Evolutionary conservation across 2,329 filamentous ascomycete genomes (phyloP).

Genomic region (Claviceps africana): DNA sequence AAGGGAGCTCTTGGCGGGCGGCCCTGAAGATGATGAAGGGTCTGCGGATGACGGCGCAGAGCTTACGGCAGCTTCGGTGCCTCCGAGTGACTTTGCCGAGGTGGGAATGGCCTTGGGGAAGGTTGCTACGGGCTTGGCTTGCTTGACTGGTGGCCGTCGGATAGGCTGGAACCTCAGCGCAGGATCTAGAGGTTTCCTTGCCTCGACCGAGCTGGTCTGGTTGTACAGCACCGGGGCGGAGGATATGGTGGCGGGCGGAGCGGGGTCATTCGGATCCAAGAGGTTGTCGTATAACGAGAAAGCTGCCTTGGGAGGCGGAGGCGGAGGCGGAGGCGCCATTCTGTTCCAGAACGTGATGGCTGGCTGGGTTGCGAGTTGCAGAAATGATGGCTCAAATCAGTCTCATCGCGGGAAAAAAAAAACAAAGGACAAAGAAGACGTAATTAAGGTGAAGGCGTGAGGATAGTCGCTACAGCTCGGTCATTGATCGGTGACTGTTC

Average conservation of each 20-base stretch:
- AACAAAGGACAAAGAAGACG: not conserved
- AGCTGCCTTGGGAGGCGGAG: conserved; percentile 30
- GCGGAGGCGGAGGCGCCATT: conserved; percentile 20
- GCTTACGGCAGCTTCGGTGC: not conserved
- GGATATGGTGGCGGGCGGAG: conserved; percentile 52
- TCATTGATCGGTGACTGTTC: not conserved
- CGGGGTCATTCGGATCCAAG: conserved; percentile 44
- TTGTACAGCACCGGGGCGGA: conserved; percentile 62
- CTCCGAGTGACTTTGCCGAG: conserved; percentile 16
- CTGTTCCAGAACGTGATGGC: conserved; percentile 6
- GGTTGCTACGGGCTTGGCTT: conserved; percentile 42
- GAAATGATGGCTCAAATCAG: not conserved
- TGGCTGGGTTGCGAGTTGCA: not conserved
- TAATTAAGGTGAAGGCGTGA: not conserved
- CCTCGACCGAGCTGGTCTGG: conserved; percentile 32
- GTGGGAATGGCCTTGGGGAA: conserved; percentile 33
- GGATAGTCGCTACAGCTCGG: not conserved
- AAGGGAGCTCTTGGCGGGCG: conserved; percentile 49
- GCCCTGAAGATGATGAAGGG: conserved; percentile 16
- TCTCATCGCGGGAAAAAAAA: not conserved
- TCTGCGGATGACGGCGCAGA: conserved; percentile 12
- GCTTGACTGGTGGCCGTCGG: conserved; percentile 55
- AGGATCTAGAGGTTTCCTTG: conserved; percentile 46
- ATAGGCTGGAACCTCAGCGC: conserved; percentile 79
- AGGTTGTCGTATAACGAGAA: conserved; percentile 78